A percentile compares a stretch with the other conserved stretches of the same genome.
Evolutionary conservation across 2,329 filamentous ascomycete species (phyloP).

Genomic region (Drechmeria coniospora): DNA sequence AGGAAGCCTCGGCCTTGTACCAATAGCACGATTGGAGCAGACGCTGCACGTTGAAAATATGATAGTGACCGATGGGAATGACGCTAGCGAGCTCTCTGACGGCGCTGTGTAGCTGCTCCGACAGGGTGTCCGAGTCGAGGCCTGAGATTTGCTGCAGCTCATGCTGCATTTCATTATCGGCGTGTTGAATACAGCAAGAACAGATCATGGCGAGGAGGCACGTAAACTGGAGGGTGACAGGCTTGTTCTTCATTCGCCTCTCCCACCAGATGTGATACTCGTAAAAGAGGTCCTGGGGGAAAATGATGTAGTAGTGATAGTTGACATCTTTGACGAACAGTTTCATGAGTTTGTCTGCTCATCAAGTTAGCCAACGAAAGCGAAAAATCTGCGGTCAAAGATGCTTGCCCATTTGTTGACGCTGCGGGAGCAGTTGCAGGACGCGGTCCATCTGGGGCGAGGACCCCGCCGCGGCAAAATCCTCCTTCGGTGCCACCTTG

Average conservation of each 20-base stretch:
- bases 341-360: constrained; percentile 12
- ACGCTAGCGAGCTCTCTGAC: constrained; percentile 12
- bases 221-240: constrained; percentile 14
- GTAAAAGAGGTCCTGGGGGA: constrained; percentile 12
- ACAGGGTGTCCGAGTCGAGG: constrained; percentile 7
- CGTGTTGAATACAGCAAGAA: constrained; percentile 14
- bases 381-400: not conserved
- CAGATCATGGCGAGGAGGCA: constrained; percentile 14
- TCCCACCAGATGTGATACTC: constrained; percentile 18
- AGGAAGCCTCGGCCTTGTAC: constrained; percentile 17
- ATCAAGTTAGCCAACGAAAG: constrained; percentile 1
- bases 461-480: constrained; percentile 7
- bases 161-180: constrained; percentile 7
- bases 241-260: constrained; percentile 5
- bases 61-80: constrained; percentile 13
- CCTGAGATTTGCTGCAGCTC: constrained; percentile 9
- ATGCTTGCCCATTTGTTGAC: constrained; percentile 11
- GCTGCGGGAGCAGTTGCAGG: constrained; percentile 10
- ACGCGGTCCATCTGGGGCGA: constrained; percentile 10
- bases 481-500: constrained; percentile 5
- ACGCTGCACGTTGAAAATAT: constrained; percentile 14
- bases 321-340: constrained; percentile 16
- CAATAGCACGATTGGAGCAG: constrained; percentile 16
- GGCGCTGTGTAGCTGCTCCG: constrained; percentile 11
- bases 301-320: constrained; percentile 18